These are phyloP conservation scores for Tylopilus balloui DNA, from an alignment of 768 basidiomycete genomes.

Conservation along the genomic window DNA sequence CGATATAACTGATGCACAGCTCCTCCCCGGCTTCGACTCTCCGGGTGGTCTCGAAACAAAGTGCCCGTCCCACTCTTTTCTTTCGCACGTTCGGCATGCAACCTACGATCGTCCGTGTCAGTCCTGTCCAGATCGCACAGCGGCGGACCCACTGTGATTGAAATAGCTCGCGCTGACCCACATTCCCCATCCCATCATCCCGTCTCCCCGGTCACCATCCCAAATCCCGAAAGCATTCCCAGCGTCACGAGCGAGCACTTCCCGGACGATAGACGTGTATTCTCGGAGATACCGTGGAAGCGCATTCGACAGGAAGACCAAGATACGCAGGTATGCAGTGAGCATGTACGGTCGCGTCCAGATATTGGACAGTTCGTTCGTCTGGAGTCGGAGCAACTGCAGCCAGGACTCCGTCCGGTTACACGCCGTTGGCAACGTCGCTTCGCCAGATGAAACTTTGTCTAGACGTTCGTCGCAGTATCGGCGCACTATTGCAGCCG, in stretches of 20 bases:
- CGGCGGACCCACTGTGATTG: slow-evolving; percentile 51
- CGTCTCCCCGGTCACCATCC: slow-evolving; percentile 46
- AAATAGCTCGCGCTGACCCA: slow-evolving; percentile 62
- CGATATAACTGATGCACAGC: slow-evolving; percentile 56
- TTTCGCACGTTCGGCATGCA: slow-evolving; percentile 52
- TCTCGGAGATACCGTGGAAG: slow-evolving; percentile 27
- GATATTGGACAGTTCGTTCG: slow-evolving; percentile 49
- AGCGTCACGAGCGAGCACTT: slow-evolving; percentile 52
- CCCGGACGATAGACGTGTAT: slow-evolving; percentile 47
- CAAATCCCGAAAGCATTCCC: slow-evolving; percentile 70
- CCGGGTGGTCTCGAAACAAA: slow-evolving; percentile 45
- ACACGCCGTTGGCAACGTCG: not conserved
- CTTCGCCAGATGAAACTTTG: slow-evolving; percentile 11
- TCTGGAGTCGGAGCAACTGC: slow-evolving; percentile 51
- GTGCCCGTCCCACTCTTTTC: slow-evolving; percentile 38
- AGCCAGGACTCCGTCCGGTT: slow-evolving; percentile 35
- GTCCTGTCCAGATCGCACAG: not conserved
- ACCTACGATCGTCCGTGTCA: slow-evolving; percentile 32
- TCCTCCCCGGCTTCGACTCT: slow-evolving; percentile 48
- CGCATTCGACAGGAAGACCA: slow-evolving; percentile 45
- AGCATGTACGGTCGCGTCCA: slow-evolving; percentile 47
- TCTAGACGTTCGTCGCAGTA: slow-evolving; percentile 26
- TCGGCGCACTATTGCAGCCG: slow-evolving; percentile 46
- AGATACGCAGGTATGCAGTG: slow-evolving; percentile 49
- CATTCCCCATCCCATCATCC: slow-evolving; percentile 65